Evolutionary conservation across 2,329 filamentous ascomycete species (phyloP).

Genomic region (Parasarocladium wereldwijsianum): DNA sequence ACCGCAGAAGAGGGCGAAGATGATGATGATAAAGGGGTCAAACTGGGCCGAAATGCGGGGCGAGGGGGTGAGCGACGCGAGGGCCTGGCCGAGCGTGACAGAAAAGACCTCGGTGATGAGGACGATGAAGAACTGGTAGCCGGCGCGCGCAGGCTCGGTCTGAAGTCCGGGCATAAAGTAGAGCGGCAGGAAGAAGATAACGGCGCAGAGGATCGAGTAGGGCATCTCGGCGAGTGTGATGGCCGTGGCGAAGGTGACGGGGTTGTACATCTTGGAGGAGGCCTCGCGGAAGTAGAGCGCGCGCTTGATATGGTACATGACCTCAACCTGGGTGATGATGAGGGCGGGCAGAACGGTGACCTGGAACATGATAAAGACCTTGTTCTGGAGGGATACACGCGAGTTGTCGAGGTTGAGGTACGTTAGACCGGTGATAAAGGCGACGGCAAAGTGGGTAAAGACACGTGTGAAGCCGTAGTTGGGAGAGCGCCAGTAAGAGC

Average conservation of each 20-base stretch:
- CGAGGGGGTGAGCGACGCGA: constrained; percentile 64
- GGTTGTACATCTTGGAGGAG: constrained; percentile 73
- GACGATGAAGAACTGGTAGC: constrained; percentile 78
- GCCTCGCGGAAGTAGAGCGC: constrained; percentile 78
- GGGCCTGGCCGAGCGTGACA: constrained; percentile 62
- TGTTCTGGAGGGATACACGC: constrained; percentile 64
- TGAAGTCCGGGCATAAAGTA: constrained; percentile 77
- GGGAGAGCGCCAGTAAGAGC: constrained; percentile 71
- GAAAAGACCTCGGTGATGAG: constrained; percentile 75
- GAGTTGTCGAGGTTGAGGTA: constrained; percentile 69
- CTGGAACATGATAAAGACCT: constrained; percentile 83
- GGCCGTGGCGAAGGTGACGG: constrained; percentile 61
- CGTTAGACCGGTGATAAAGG: constrained; percentile 62
- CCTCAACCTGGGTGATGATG: constrained; percentile 69
- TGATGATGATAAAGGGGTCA: constrained; percentile 72
- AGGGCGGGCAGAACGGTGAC: constrained; percentile 71
- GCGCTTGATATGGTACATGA: constrained; percentile 65
- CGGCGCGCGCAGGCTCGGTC: constrained; percentile 46
- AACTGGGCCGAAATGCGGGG: constrained; percentile 67
- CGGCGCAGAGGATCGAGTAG: constrained; percentile 66
- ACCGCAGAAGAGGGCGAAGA: constrained; percentile 76
- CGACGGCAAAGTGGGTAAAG: constrained; percentile 71
- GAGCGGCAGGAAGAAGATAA: constrained; percentile 66
- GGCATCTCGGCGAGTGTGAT: constrained; percentile 77
- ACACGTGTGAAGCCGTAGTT: constrained; percentile 83